These are phyloP conservation scores for Escallonia herrerae DNA, from an alignment of 129 eudicot species.

Conservation along the genomic window DNA sequence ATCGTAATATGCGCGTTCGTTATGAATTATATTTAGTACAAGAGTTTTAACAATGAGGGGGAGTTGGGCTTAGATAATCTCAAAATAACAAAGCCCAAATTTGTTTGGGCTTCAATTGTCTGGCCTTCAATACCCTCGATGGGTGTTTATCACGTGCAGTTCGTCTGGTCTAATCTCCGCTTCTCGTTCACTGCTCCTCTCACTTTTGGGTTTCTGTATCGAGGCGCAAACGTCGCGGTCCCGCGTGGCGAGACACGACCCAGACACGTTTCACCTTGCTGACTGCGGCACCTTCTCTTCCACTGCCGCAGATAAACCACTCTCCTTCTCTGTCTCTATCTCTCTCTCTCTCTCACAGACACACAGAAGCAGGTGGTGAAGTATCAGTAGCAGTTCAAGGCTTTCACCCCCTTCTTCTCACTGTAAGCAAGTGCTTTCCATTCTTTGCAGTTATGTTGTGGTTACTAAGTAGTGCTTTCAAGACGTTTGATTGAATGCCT, in stretches of 20 bases:
- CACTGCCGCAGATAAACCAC: background rate
- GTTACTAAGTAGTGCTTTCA: conserved; percentile 11
- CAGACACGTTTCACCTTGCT: background rate
- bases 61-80: too few relatives aligned
- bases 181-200: background rate
- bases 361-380: background rate
- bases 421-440: background rate
- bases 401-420: background rate
- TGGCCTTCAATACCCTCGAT: too few relatives aligned
- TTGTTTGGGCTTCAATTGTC: too few relatives aligned
- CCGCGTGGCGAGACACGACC: background rate
- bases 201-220: background rate
- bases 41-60: too few relatives aligned
- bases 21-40: too few relatives aligned
- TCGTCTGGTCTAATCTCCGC: background rate
- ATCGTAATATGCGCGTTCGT: too few relatives aligned
- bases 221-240: background rate
- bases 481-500: conserved; percentile 31
- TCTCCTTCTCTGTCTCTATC: too few relatives aligned
- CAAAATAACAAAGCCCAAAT: too few relatives aligned
- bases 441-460: background rate
- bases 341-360: too few relatives aligned
- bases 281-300: background rate
- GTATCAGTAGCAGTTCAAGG: background rate
- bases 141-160: background rate